Base-by-base conservation (phyloP, 2,329 filamentous ascomycete species). In the Aspergillus caelatus region DNA sequence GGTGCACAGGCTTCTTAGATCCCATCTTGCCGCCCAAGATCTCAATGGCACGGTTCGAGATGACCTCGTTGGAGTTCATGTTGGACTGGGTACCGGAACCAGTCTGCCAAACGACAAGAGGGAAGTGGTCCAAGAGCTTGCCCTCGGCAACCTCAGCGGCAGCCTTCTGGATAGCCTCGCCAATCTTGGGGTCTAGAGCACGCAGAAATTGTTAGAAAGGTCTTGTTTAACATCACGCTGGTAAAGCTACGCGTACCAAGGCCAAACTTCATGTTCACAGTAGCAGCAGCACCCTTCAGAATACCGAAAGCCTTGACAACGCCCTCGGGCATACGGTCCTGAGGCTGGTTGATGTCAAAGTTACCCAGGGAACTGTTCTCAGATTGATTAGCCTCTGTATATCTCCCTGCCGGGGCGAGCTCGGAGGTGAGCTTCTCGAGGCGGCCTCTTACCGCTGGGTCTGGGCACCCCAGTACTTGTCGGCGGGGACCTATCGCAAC, bases 21-120 rank as follows among this genome's bases (percentile, higher is more conserved):
- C 95, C 95, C 92, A 93, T 97, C 70, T 86, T 86, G 74, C 95
- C 95, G 72, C 95, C 95, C 60, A 98, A 87, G 68, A 98, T 96
- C 85, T 98, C 94, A 80, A 98, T 98, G 69, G 95, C 95, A 70
- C 95, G 92, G 88, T 98, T 99, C 69, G 94, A 97, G 81, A 99
- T 98, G 81, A 99, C 95, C 81, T 99, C 95, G 85, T 99, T 99
- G 78, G 94, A 94, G 84, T 99, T 99, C 95, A 98, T 98, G 88
- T 97, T 98, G 80, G 94, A 97, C 85, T 98, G 95, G 34, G 95
- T 98, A 77, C 95, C 95, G 57, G 95, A 98, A 68, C 95, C 95
- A 60, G 95, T 99, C 85, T 99, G 95, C 95, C 95, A 99, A 77
- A 99, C 94, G 62, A 98, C 94, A 65, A 98, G 91, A 69, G 95